phyloP scores from a whole-genome alignment of 169 alveolate genomes.

The Perkinsus olseni region DNA sequence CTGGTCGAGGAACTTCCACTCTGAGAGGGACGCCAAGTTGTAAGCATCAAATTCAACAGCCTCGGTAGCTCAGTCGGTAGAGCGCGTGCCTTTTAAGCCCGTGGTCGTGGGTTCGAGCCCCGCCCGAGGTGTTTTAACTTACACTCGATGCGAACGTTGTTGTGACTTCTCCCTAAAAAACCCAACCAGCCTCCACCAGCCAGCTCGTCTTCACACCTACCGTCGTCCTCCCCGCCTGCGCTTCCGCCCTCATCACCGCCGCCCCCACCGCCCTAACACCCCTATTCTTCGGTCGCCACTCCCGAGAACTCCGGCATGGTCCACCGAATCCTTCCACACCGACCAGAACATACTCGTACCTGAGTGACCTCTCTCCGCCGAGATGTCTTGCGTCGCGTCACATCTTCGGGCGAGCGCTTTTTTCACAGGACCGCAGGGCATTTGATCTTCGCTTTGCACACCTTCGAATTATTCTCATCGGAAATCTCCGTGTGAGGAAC shows the following conservation, averaged over 20 bases:
- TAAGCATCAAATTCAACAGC: no score
- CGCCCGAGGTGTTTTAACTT: conserved; percentile 37
- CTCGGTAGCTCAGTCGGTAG: conserved; percentile 89
- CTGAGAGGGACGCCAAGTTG: not conserved
- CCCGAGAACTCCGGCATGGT: not conserved
- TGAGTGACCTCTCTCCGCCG: no score
- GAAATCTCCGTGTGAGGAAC: no score
- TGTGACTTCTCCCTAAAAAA: no score
- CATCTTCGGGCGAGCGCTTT: no score
- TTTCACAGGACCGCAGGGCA: no score
- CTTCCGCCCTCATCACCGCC: not conserved
- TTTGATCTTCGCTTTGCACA: no score
- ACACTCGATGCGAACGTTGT: no score
- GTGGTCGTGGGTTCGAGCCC: conserved; percentile 99
- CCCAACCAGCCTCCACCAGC: not conserved
- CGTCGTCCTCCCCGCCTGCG: not conserved
- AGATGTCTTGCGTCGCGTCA: no score
- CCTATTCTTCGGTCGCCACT: not conserved
- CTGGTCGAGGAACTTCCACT: not conserved
- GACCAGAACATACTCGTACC: not conserved
- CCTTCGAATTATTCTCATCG: no score
- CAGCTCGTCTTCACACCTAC: not conserved
- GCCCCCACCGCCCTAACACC: not conserved
- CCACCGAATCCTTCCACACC: not conserved
- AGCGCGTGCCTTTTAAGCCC: conserved; percentile 97